These are phyloP conservation scores for Phytophthora sp. DNA, from an alignment of 352 stramenopile species.

Conservation along the genomic window DNA sequence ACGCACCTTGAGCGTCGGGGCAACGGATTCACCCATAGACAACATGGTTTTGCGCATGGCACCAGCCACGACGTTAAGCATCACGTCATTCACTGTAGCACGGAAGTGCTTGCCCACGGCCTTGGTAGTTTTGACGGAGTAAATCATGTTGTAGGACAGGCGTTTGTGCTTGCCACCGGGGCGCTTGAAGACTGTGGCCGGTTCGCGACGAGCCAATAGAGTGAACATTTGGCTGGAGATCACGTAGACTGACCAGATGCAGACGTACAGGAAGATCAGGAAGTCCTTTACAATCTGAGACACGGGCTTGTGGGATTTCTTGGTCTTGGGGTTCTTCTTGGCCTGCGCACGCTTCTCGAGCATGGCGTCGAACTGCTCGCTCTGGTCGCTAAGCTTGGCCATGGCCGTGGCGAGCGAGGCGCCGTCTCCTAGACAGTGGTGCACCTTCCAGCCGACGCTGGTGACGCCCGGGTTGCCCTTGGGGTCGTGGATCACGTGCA, in stretches of 20 bases:
- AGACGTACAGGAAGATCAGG: slow-evolving; percentile 39
- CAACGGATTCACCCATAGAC: slow-evolving; percentile 42
- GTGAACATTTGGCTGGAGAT: slow-evolving; percentile 58
- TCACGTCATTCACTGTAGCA: slow-evolving; percentile 83
- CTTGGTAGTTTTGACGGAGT: slow-evolving; percentile 78
- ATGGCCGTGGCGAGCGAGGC: slow-evolving; percentile 69
- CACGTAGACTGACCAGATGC: slow-evolving; percentile 64
- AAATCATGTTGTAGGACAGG: slow-evolving; percentile 74
- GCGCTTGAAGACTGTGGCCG: slow-evolving; percentile 71
- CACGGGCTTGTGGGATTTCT: slow-evolving; percentile 40
- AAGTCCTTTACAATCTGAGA: slow-evolving; percentile 35
- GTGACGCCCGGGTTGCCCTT: slow-evolving; percentile 39
- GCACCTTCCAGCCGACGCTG: slow-evolving; percentile 69
- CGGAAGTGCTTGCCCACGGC: slow-evolving; percentile 68
- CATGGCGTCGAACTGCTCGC: slow-evolving; percentile 65
- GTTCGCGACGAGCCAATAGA: slow-evolving; percentile 61
- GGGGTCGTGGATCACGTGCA: slow-evolving; percentile 64
- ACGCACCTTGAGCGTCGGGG: slow-evolving; percentile 58
- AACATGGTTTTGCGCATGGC: slow-evolving; percentile 78
- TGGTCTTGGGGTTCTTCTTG: slow-evolving; percentile 40
- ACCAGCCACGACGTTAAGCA: slow-evolving; percentile 78
- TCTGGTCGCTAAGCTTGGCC: slow-evolving; percentile 78
- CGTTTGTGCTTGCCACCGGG: slow-evolving; percentile 63
- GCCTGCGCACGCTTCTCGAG: slow-evolving; percentile 49
- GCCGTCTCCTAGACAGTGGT: slow-evolving; percentile 83